Base-by-base conservation (phyloP, 2,329 filamentous ascomycete genomes). In the Colletotrichum liriopes region DNA sequence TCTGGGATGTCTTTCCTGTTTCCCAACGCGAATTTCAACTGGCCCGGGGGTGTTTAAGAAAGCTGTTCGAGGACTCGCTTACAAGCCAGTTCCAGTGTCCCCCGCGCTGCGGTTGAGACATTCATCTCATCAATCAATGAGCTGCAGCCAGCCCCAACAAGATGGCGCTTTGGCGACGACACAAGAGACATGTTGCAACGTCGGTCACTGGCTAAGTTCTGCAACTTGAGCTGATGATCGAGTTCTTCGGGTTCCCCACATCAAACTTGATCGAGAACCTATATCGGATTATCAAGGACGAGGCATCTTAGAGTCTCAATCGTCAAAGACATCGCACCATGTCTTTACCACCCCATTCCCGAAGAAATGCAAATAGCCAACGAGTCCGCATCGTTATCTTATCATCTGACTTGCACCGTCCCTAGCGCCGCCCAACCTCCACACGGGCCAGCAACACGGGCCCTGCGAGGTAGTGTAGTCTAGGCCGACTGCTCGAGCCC, bases 131-230 rank as follows among this genome's bases (percentile, higher is more conserved):
- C 35, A 23, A 54, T 26, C 16, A 12, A 2, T 29, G 47, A 26
- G 60, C 60, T 49, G 51, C 65, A 23, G 8, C 52, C 43, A 69
- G 41, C 54, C 69, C 65, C 69, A 72, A 72, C 69, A 69, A 72
- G 56, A 56, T 29, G 56, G n/a, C 35, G 49, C 35, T 20, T 35
- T 35, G 49, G 68, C 23, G 18, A 43, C n/a, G 23, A 32, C 14
- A 54, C 5, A 18, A 37, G 60, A 71, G 63, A 62, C 56, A 62
- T 4, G 32, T 20, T 20, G 11, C 20, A 26, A 32, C 12, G 37
- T 45, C 14, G 32, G 12, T 51, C 12, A 62, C 20, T 59, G 58
- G 68, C 35, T 35, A 63, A 32, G 64, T 45, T 63, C 58, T 23
- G 29, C 58, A 47, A 5, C 43, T 37, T 18, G 54, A 61, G 45